Evolutionary conservation across 2,329 filamentous ascomycete genomes (phyloP).

Genomic region (Chrysoporthe deuterocubensis): DNA sequence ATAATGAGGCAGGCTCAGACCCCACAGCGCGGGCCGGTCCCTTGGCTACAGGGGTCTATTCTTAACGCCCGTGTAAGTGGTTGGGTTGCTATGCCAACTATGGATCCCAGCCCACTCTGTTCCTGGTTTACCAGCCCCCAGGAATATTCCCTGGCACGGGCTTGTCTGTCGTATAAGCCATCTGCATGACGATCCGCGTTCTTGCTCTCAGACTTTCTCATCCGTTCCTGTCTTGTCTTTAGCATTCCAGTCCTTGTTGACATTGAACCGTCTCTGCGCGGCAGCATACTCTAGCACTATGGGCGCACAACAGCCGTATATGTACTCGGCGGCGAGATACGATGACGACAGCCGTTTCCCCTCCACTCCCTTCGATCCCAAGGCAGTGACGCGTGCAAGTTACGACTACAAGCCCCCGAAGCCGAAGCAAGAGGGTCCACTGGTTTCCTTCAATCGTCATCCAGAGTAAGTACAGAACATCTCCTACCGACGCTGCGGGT

Average conservation of each 20-base stretch:
- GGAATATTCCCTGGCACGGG: conserved; percentile 4
- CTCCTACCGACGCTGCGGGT: too few species aligned
- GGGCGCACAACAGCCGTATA: conserved; percentile 61
- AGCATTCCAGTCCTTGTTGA: background rate
- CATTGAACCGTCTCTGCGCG: background rate
- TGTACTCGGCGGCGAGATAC: conserved; percentile 64
- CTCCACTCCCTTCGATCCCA: conserved; percentile 76
- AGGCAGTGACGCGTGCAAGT: conserved; percentile 80
- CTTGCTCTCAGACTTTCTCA: background rate
- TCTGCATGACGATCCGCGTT: background rate
- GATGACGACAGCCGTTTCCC: conserved; percentile 57
- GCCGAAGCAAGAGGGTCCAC: conserved; percentile 72
- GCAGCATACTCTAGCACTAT: conserved; percentile 31
- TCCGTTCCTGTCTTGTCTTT: background rate
- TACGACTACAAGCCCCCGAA: conserved; percentile 66
- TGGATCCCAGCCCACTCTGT: conserved; percentile 15
- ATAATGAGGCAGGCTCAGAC: background rate
- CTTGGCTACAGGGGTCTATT: conserved; percentile 1
- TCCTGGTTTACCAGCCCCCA: conserved; percentile 21
- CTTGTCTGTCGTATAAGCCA: background rate
- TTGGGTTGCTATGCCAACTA: conserved; percentile 9
- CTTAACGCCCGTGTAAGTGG: conserved; percentile 4
- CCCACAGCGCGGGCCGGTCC: conserved; percentile 9
- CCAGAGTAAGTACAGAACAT: conserved; percentile 68
- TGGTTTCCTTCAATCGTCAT: conserved; percentile 83